phyloP scores from a whole-genome alignment of 1,139 yeast genomes.

The Yamadazyma blattariae region DNA sequence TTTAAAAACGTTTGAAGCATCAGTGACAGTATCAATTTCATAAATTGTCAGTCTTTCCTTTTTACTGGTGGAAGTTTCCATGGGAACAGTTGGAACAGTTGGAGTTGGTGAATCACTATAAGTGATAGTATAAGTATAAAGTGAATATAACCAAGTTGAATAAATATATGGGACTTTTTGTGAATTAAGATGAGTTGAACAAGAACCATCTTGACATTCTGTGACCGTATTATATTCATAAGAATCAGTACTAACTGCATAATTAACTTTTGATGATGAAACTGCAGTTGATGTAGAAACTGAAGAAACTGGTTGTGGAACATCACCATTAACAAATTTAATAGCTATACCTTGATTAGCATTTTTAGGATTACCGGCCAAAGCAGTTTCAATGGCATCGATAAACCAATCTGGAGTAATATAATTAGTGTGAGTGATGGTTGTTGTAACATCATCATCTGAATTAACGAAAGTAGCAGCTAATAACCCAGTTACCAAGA shows the following conservation, averaged over 20 bases:
- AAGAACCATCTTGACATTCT: constrained; percentile 6
- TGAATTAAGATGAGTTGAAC: constrained; percentile 7
- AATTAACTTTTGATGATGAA: constrained; percentile 5
- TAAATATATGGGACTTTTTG: constrained; percentile 9
- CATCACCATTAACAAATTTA: constrained; percentile 28
- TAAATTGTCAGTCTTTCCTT: constrained; percentile 12
- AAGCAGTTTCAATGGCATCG: constrained; percentile 19
- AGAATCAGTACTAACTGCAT: constrained; percentile 8
- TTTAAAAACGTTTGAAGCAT: constrained; percentile 12
- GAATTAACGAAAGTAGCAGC: constrained; percentile 6
- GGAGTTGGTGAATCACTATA: constrained; percentile 3
- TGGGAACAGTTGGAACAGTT: neutral
- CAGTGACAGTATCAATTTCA: constrained; percentile 17
- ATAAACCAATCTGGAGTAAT: constrained; percentile 29
- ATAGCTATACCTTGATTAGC: constrained; percentile 29
- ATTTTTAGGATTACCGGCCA: constrained; percentile 22
- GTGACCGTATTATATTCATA: constrained; percentile 6
- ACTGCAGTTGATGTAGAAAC: constrained; percentile 2
- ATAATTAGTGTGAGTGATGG: constrained; percentile 31
- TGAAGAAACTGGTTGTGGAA: constrained; percentile 1
- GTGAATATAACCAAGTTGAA: constrained; percentile 8
- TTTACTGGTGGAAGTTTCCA: neutral
- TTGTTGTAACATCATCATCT: constrained; percentile 16
- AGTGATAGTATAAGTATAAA: constrained; percentile 7
- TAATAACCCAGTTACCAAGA: too few species aligned